phyloP scores from a whole-genome alignment of 441 rosid genomes.

The Mallotus japonicus region DNA sequence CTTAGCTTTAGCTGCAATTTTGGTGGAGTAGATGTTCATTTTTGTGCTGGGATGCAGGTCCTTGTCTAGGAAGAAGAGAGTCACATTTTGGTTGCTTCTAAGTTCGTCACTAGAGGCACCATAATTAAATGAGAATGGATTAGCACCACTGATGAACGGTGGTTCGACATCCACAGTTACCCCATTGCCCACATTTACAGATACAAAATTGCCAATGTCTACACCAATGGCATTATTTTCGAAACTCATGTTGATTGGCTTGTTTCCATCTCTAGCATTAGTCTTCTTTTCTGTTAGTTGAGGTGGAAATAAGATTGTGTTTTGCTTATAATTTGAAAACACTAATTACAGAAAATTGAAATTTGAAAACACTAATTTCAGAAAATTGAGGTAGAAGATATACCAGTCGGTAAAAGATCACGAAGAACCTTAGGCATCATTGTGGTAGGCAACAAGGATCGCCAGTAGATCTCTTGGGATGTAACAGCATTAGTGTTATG shows the following conservation, averaged over 20 bases:
- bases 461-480: constrained; percentile 18
- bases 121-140: constrained; percentile 3
- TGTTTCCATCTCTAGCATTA: background rate
- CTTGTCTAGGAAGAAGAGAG: constrained; percentile 14
- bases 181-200: constrained; percentile 9
- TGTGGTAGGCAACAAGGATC: constrained; percentile 9
- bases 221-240: background rate
- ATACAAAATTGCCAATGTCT: background rate
- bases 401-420: constrained; percentile 12
- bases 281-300: constrained; percentile 1
- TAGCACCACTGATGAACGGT: background rate
- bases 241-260: background rate
- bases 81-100: background rate
- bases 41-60: constrained; percentile 8
- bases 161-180: constrained; percentile 13
- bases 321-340: background rate
- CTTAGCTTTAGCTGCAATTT: constrained; percentile 12
- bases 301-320: background rate
- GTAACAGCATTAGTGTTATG: background rate
- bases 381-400: background rate
- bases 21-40: constrained; percentile 16
- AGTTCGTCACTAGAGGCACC: constrained; percentile 4
- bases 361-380: background rate
- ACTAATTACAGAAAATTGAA: background rate
- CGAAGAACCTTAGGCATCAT: constrained; percentile 16